Evolutionary conservation across 1,284 basidiomycete species (phyloP).

Genomic region (Tilletia caries): DNA sequence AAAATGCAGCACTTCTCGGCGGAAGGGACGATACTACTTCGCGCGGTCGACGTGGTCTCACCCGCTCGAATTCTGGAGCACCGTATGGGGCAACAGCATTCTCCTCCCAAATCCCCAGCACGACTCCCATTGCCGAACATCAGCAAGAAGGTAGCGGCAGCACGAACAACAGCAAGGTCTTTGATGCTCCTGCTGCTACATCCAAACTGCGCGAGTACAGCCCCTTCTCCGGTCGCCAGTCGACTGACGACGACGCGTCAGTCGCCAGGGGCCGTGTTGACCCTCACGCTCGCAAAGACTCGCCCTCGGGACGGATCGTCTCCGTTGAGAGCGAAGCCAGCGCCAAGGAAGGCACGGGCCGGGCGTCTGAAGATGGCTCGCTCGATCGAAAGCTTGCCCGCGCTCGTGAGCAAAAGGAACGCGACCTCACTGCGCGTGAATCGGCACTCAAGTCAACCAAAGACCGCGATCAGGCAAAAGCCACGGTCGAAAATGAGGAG

Average conservation of each 20-base stretch:
- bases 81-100: neutral
- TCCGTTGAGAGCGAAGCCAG: slow-evolving; percentile 6
- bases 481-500: neutral
- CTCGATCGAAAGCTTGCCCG: slow-evolving; percentile 10
- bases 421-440: neutral
- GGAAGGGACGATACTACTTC: neutral
- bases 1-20: neutral
- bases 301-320: neutral
- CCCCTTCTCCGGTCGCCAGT: neutral
- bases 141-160: neutral
- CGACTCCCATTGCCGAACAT: slow-evolving; percentile 7
- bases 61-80: neutral
- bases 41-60: neutral
- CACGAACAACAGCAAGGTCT: neutral
- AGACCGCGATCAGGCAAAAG: neutral
- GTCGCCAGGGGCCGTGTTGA: neutral
- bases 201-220: neutral
- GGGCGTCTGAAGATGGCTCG: neutral
- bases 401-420: neutral
- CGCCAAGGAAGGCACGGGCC: neutral
- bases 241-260: neutral
- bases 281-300: slow-evolving; percentile 10
- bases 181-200: neutral
- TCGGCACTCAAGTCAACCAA: neutral
- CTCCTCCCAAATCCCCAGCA: slow-evolving; percentile 2